Base-by-base conservation (phyloP, 2,329 filamentous ascomycete genomes). In the Pleurostoma richardsiae region DNA sequence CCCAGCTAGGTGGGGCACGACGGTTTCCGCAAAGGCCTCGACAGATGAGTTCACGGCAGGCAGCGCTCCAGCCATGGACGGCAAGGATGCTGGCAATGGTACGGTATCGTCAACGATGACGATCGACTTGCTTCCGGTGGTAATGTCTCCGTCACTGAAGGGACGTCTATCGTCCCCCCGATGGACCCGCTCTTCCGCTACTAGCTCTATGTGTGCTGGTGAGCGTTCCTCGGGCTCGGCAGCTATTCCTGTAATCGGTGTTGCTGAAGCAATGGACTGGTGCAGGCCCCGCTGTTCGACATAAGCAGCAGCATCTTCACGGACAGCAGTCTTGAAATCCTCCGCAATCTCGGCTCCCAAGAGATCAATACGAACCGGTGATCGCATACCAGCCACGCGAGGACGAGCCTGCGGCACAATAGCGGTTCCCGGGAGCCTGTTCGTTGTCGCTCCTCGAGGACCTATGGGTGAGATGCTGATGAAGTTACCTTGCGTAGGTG, bases 51-150 rank as follows among this genome's bases (percentile, higher is more conserved):
- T 73, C 28, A 66, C 60, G 4, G 63, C 65, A 3, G 65, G 62
- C 6, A 77, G 58, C 31, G 70, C 70, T 6, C 73, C 77, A 6
- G 76, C 71, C 76, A 82, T 79, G 7, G 69, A 54, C 1, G 73
- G 66, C n/a, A 74, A 62, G 6, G 79, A 68, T 10, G 30, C 30
- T 2, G 50, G 40, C 4, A 70, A 67, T 0, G 73, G 68, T 11
- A 76, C 55, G 1, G 83, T 85, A 30, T 81, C 82, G 49, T 95
- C 88, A 33, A 95, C 82, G 58, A 96, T 95, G 46, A 96, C 77
- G 54, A 96, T 95, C 0, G 90, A 95, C 59, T 91, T 86, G 71
- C 89, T 95, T n/a, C 89, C 88, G 8, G 76, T 75, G 0, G 90
- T 94, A 40, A 92, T 79, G 5, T 66, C 78, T 54, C 72, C 71